Percentiles rank a stretch among this genome's conserved stretches.
Evolutionary conservation across 2,329 filamentous ascomycete genomes (phyloP).

Genomic region (Fusarium torreyae): DNA sequence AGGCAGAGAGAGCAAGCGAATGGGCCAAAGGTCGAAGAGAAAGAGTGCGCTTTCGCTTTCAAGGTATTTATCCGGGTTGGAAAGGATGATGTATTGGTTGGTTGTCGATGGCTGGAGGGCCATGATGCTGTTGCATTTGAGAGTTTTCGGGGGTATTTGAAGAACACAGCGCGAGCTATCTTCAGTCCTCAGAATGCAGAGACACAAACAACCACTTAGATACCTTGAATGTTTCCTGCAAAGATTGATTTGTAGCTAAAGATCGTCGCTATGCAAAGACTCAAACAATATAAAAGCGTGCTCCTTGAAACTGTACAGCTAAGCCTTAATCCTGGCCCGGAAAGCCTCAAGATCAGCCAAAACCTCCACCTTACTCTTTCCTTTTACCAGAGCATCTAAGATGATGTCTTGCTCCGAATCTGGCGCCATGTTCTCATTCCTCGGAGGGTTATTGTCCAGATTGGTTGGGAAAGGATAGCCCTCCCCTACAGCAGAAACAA

Average conservation of each 20-base stretch:
- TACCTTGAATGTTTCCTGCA: no score
- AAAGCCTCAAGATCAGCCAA: constrained; percentile 57
- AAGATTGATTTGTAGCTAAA: neutral
- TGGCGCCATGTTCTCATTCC: constrained; percentile 71
- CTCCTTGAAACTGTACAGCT: neutral
- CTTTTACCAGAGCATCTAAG: constrained; percentile 59
- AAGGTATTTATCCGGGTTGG: constrained; percentile 64
- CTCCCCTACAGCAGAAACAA: constrained; percentile 67
- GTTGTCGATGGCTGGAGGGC: constrained; percentile 78
- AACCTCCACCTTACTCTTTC: constrained; percentile 57
- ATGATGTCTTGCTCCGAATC: constrained; percentile 71
- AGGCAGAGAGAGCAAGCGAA: constrained; percentile 59
- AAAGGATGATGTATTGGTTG: constrained; percentile 61
- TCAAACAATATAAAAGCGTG: neutral
- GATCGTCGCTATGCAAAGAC: neutral
- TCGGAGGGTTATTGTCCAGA: constrained; percentile 69
- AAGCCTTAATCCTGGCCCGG: constrained; percentile 31
- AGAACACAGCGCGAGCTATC: constrained; percentile 54
- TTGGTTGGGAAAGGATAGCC: constrained; percentile 76
- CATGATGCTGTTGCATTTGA: constrained; percentile 82
- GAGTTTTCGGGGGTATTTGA: constrained; percentile 88
- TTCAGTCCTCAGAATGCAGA: neutral
- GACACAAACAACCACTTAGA: neutral
- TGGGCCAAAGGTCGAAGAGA: constrained; percentile 37
- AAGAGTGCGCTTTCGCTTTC: constrained; percentile 69